Base-by-base conservation (phyloP, 176 grass and related monocot species). In the Chloris gayana region DNA sequence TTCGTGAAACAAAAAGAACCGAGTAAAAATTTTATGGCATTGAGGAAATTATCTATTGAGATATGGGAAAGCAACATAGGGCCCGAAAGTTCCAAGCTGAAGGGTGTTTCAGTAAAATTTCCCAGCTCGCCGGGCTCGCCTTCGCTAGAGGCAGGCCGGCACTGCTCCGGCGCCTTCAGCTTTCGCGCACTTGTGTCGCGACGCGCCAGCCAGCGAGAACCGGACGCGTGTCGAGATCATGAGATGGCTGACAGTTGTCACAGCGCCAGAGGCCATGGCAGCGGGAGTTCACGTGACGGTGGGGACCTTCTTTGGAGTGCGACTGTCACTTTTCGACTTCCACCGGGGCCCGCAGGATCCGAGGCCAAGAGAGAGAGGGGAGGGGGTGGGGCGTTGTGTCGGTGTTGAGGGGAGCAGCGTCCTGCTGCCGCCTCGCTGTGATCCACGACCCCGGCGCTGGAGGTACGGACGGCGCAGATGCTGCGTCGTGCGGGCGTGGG, bases 271-370 rank as follows among this genome's bases (percentile, higher is more conserved):
- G 83, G 79, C 70, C 17, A 22, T 11, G 0, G 54, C 32, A 13
- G 56, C 18, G 12, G 49, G n/a, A 46, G 63, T 19, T 19, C 92
- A 91, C 80, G 86, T 91, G 92, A 78, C 61, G 14, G 29, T 0
- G 24, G 81, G 62, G 26, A 2, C 62, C 78, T 2, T 0, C n/a
- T 11, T 65, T 69, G 35, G 53, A 63, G 81, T 75, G 73, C 66
- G 78, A 53, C 14, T 51, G 68, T 42, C 73, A 15, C 12, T 56
- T 15, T 35, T 56, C 18, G 38, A 26, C 60, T 66, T 27, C 34
- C 29, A 44, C 4, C 4, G 53, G 70, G 53, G 3, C 47, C 77
- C 29, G 8, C 26, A 9, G 67, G 57, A 74, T 78, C 69, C 63
- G 30, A 74, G 66, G 73, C 50, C 1, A 0, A 4, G 72, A 27